Base-by-base conservation (phyloP, 2,329 filamentous ascomycete species). In the Penicillium polonicum region DNA sequence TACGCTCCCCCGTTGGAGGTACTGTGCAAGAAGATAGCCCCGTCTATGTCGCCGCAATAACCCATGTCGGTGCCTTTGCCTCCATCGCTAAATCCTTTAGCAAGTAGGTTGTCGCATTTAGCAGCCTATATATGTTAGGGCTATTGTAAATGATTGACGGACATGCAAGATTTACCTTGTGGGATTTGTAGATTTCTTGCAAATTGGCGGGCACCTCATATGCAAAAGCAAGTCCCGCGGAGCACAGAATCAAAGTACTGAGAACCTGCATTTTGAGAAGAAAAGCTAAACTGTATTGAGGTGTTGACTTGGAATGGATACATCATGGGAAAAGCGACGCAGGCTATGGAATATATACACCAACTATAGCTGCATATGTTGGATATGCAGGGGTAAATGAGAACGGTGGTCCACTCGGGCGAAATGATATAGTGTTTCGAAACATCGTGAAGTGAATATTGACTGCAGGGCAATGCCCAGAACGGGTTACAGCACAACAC, bases 21-120 rank as follows among this genome's bases (percentile, higher is more conserved):
- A 44, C 78, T 78, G 57, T 80, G 78, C 15, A 85, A 68, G 70
- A 80, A 85, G 57, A 85, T 71, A 43, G 80, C 73, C 36, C 75
- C 73, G 36, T 76, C 68, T 53, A 78, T 76, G 59, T 83, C 80
- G 42, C 77, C 79, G 61, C 81, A 83, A 69, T 83, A 83, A 10
- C 66, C 55, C n/a, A 68, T 57, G 21, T 51, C n/a, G 31, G 31
- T 33, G 12, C 31, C 31, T 33, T 15, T 33, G 12, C 31, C 12
- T 6, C 31, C 31, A 33, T 33, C 31, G 12, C 12, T 33, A 15
- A 33, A 70, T 5, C 67, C 66, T 0, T 51, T 56, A 2, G 59
- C 45, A 33, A 70, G 59, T 21, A 48, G 48, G n/a, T 65, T 64
- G 33, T 52, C 36, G 52, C 65, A 68, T 27, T 60, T 46, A n/a